Percentiles rank a stretch among this genome's conserved stretches.
Conservation (phyloP, 768 basidiomycete species). For the Sistotremastrum niveocremeum region DNA sequence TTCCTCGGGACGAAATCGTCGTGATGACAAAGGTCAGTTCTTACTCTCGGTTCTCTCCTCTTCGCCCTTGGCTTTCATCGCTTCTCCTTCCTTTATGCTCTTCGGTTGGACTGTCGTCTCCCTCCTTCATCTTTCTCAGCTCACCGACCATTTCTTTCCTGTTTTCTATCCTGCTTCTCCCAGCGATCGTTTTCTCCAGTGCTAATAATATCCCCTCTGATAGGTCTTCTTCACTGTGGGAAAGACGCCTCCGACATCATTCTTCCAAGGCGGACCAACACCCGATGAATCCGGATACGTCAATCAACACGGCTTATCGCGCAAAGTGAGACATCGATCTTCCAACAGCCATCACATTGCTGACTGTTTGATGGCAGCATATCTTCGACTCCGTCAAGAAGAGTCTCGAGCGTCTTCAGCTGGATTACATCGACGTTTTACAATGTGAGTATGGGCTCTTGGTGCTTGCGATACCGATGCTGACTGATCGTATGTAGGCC, state of each 20-base stretch:
- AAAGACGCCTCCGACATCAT: too few relatives aligned
- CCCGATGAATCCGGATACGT: conserved; percentile 19
- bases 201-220: too few relatives aligned
- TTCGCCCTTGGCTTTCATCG: too few relatives aligned
- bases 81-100: too few relatives aligned
- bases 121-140: too few relatives aligned
- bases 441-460: conserved; percentile 48
- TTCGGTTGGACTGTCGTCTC: too few relatives aligned
- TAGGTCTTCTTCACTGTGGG: too few relatives aligned
- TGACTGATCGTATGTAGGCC: conserved; percentile 9
- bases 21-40: conserved; percentile 57
- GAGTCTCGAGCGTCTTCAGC: conserved; percentile 50
- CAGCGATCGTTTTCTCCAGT: too few relatives aligned
- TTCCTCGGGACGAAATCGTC: conserved; percentile 66
- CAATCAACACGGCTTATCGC: conserved; percentile 22
- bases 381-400: conserved; percentile 59
- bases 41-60: neutral
- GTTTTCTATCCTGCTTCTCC: too few relatives aligned
- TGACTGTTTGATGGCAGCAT: conserved; percentile 28
- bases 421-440: conserved; percentile 66
- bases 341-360: neutral
- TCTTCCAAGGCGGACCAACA: too few relatives aligned
- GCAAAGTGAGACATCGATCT: conserved; percentile 16
- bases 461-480: too few relatives aligned
- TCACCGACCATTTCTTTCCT: too few relatives aligned